A percentile compares a stretch with the other conserved stretches of the same genome.
Evolutionary conservation across 1,284 basidiomycete genomes (phyloP).

Genomic region (Rhizoctonia solani): DNA sequence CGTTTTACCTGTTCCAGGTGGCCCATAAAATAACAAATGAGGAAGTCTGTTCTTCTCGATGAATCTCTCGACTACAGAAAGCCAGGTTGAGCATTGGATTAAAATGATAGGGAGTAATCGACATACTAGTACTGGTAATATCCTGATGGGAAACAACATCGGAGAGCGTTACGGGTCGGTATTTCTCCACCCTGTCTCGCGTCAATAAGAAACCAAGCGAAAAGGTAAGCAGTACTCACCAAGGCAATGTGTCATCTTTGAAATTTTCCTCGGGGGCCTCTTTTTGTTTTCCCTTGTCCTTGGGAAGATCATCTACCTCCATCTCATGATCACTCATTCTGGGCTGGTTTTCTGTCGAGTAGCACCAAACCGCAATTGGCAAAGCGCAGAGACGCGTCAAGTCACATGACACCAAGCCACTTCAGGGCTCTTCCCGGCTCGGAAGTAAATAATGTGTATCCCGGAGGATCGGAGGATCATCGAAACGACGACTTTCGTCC

Average conservation of each 20-base stretch:
- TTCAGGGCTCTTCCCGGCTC: not conserved
- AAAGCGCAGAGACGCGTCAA: constrained; percentile 2
- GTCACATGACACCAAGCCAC: constrained; percentile 22
- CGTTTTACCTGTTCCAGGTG: constrained; percentile 97
- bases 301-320: constrained; percentile 32
- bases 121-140: constrained; percentile 87
- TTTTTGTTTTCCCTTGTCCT: constrained; percentile 69
- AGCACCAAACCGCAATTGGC: not conserved
- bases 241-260: constrained; percentile 67
- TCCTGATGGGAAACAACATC: constrained; percentile 95
- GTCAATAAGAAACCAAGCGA: constrained; percentile 24
- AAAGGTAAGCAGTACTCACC: constrained; percentile 61
- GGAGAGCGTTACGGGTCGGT: constrained; percentile 82
- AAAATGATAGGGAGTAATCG: not conserved
- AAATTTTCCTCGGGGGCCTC: constrained; percentile 54
- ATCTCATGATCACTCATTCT: constrained; percentile 30
- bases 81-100: not conserved
- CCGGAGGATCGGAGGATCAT: constrained; percentile 11
- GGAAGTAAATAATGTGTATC: constrained; percentile 10
- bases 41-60: constrained; percentile 94
- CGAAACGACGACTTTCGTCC: constrained; percentile 57
- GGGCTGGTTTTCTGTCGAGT: not conserved
- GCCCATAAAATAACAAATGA: constrained; percentile 96
- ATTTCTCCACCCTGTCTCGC: constrained; percentile 87
- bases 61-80: constrained; percentile 83